Evolutionary conservation across 1,284 basidiomycete genomes (phyloP).

Genomic region (Spongispora temasekensis): DNA sequence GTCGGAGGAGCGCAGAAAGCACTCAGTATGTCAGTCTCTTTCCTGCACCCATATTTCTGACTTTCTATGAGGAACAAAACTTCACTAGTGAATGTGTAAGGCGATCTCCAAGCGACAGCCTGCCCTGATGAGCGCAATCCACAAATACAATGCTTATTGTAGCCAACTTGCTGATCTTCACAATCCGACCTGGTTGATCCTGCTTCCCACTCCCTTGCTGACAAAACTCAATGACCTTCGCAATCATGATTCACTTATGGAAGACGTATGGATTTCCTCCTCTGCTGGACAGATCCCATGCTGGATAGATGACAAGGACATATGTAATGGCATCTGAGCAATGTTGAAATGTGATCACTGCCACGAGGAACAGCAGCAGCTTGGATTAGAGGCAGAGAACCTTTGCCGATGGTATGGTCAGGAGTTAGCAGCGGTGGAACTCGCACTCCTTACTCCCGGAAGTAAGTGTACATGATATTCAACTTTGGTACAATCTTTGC

Average conservation of each 20-base stretch:
- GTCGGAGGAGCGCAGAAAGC: background rate
- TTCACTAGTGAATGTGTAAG: slow-evolving; percentile 8
- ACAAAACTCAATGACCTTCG: slow-evolving; percentile 28
- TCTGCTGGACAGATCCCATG: slow-evolving; percentile 19
- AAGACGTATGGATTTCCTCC: slow-evolving; percentile 39
- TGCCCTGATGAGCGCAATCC: background rate
- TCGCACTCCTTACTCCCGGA: slow-evolving; percentile 11
- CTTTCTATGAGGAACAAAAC: slow-evolving; percentile 2
- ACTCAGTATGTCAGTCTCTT: background rate
- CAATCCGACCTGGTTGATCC: background rate
- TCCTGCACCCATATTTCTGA: background rate
- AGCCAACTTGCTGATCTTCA: background rate
- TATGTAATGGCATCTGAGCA: slow-evolving; percentile 34
- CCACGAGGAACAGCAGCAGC: slow-evolving; percentile 23
- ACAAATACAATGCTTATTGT: background rate
- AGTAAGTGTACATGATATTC: background rate
- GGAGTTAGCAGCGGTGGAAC: slow-evolving; percentile 19
- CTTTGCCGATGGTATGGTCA: slow-evolving; percentile 15
- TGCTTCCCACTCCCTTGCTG: background rate
- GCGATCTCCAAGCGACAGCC: slow-evolving; percentile 7
- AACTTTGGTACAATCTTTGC: background rate
- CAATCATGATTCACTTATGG: slow-evolving; percentile 33
- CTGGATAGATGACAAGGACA: slow-evolving; percentile 38
- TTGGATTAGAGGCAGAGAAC: slow-evolving; percentile 19
- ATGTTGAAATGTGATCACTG: slow-evolving; percentile 35